Conservation (phyloP, 768 basidiomycete genomes). For the Brasilioporus rufonigricans region DNA sequence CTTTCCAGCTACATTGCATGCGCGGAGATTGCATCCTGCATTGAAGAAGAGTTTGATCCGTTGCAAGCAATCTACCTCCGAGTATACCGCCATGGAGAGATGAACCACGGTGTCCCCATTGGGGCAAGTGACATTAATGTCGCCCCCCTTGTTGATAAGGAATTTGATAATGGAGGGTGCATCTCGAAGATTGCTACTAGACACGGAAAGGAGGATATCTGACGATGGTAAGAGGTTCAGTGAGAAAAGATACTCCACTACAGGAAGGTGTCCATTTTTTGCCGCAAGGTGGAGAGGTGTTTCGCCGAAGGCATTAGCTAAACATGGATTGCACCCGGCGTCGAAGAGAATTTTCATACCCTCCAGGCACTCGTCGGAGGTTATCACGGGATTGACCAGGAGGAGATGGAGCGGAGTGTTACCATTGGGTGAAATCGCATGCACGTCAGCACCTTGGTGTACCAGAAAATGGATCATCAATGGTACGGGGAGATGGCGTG, state of each 20-base stretch:
- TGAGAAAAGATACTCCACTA: not conserved
- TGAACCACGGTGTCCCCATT: not conserved
- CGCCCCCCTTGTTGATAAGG: constrained; percentile 2
- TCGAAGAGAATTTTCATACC: not conserved
- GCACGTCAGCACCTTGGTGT: too few species aligned
- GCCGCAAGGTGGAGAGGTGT: not conserved
- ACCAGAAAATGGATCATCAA: too few species aligned
- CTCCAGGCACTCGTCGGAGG: too few species aligned
- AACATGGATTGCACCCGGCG: not conserved
- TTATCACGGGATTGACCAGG: too few species aligned
- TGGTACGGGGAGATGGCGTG: too few species aligned
- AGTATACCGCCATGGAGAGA: not conserved
- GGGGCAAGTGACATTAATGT: not conserved
- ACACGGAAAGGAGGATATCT: not conserved
- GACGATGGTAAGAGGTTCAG: not conserved
- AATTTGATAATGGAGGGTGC: not conserved
- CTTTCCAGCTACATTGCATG: not conserved
- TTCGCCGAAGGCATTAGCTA: not conserved
- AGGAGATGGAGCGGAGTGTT: too few species aligned
- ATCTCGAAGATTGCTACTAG: too few species aligned
- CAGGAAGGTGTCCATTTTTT: not conserved
- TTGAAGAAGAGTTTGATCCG: not conserved
- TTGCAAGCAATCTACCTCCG: not conserved
- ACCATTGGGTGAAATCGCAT: too few species aligned
- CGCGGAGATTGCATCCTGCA: not conserved